A percentile compares a stretch with the other conserved stretches of the same genome.
Evolutionary conservation across 148 eudicot genomes (phyloP).

Genomic region (Amaranthus hypochondriacus): DNA sequence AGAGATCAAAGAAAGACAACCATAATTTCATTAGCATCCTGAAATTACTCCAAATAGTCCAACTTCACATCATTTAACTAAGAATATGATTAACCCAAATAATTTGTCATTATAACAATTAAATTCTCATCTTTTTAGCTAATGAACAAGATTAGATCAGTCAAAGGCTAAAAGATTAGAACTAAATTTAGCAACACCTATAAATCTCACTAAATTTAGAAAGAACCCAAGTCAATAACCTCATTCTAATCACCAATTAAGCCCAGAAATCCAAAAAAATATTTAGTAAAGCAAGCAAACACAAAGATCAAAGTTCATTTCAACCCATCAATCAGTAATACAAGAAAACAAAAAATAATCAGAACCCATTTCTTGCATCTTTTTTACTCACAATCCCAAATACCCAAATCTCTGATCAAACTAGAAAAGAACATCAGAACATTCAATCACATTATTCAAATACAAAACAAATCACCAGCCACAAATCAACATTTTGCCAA

Average conservation of each 20-base stretch:
- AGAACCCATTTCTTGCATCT: too few relatives aligned
- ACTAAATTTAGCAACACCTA: background rate
- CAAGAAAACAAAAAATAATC: too few relatives aligned
- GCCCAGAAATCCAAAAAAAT: background rate
- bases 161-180: conserved; percentile 7
- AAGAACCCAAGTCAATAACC: background rate
- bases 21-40: conserved; percentile 8
- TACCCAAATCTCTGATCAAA: too few relatives aligned
- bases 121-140: background rate
- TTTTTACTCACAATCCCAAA: too few relatives aligned
- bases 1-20: background rate
- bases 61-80: background rate
- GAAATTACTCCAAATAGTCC: background rate
- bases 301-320: background rate
- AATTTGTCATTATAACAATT: background rate
- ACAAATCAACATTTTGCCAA: too few relatives aligned
- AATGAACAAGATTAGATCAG: conserved; percentile 1
- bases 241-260: background rate
- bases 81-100: background rate
- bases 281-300: background rate
- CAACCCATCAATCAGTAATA: background rate
- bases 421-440: too few relatives aligned
- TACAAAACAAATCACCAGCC: too few relatives aligned
- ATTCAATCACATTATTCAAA: too few relatives aligned
- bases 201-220: conserved; percentile 1